Evolutionary conservation across 2,329 filamentous ascomycete genomes (phyloP).

Genomic region (Fusarium chaquense): DNA sequence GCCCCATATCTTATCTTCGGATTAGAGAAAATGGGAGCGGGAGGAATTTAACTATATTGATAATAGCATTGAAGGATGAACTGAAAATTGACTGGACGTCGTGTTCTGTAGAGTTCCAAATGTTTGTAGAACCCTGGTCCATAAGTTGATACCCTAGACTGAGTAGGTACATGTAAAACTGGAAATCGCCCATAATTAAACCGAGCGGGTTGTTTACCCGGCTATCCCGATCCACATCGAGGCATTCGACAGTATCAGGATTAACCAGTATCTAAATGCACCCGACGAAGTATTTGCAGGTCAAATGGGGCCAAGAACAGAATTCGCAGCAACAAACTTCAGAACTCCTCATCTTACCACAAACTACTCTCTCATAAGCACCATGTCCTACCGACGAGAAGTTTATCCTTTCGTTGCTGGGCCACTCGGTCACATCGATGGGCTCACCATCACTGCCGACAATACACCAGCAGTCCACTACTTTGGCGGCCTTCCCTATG

Average conservation of each 20-base stretch:
- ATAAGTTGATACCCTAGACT: not conserved
- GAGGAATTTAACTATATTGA: not conserved
- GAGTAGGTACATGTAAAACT: rapidly evolving
- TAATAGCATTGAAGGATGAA: not conserved
- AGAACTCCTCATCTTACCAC: no score
- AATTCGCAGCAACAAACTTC: no score
- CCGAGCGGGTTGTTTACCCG: not conserved
- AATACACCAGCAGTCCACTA: not conserved
- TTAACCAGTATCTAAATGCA: not conserved
- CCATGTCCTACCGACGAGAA: not conserved
- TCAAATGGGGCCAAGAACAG: no score
- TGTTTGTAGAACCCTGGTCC: not conserved
- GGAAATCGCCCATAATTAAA: not conserved
- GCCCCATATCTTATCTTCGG: not conserved
- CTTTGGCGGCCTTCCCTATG: slow-evolving; percentile 3
- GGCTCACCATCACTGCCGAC: not conserved
- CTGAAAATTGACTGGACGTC: not conserved
- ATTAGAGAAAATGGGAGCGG: not conserved
- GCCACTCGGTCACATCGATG: not conserved
- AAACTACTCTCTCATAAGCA: no score
- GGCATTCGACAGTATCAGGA: not conserved
- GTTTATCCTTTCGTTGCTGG: not conserved
- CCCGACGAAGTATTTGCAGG: no score
- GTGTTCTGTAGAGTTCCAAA: not conserved
- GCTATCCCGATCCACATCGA: not conserved